Evolutionary conservation across 768 basidiomycete genomes (phyloP).

Genomic region (Boletus patriciae): DNA sequence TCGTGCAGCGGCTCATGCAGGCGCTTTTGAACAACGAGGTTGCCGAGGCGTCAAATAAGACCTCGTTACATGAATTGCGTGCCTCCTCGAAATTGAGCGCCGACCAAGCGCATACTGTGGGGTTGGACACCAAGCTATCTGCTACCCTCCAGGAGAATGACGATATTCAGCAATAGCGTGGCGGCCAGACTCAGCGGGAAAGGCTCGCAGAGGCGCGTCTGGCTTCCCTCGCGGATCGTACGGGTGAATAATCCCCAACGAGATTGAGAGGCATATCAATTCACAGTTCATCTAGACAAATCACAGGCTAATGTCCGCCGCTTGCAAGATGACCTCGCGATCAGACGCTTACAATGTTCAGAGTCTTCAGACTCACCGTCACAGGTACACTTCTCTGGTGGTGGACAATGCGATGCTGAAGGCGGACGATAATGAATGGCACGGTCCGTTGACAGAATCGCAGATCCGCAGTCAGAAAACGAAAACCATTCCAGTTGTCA

Average conservation of each 20-base stretch:
- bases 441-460: slow-evolving; percentile 67
- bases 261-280: background rate
- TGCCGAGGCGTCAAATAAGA: slow-evolving; percentile 75
- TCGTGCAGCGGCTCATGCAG: slow-evolving; percentile 66
- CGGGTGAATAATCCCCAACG: slow-evolving; percentile 41
- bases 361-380: slow-evolving; percentile 69
- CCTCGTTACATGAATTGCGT: slow-evolving; percentile 66
- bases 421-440: slow-evolving; percentile 78
- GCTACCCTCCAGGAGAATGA: slow-evolving; percentile 73
- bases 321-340: slow-evolving; percentile 63
- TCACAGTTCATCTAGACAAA: slow-evolving; percentile 49
- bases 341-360: slow-evolving; percentile 54
- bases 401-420: slow-evolving; percentile 82
- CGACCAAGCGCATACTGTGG: slow-evolving; percentile 67
- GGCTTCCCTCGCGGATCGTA: slow-evolving; percentile 63
- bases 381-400: slow-evolving; percentile 69
- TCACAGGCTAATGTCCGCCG: slow-evolving; percentile 64
- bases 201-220: slow-evolving; percentile 66
- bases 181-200: slow-evolving; percentile 65
- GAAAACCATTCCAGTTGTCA: slow-evolving; percentile 42
- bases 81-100: slow-evolving; percentile 66
- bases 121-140: slow-evolving; percentile 66
- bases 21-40: slow-evolving; percentile 80
- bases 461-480: slow-evolving; percentile 8
- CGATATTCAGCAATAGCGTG: slow-evolving; percentile 81